A percentile compares a stretch with the other conserved stretches of the same genome.
These are phyloP conservation scores for Euphorbia peplus DNA, from an alignment of 345 rosid species.

Conservation along the genomic window DNA sequence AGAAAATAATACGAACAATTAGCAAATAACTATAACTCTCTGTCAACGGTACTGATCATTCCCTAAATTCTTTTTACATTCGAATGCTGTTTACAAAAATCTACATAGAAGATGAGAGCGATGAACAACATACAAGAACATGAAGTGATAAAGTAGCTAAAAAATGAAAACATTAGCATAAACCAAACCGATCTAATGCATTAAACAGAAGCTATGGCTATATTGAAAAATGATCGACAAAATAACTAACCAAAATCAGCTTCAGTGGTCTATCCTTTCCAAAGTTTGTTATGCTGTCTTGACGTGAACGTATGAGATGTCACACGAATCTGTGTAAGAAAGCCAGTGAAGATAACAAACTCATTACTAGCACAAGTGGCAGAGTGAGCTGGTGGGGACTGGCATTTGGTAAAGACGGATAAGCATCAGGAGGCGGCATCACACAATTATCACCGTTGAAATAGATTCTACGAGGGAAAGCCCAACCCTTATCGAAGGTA, in stretches of 20 bases:
- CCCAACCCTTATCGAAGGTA: slow-evolving; percentile 88
- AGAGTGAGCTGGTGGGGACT: slow-evolving; percentile 31
- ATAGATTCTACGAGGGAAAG: slow-evolving; percentile 78
- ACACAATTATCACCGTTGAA: slow-evolving; percentile 90
- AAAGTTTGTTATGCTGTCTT: not conserved
- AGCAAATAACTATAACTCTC: slow-evolving; percentile 4
- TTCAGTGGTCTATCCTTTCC: slow-evolving; percentile 1
- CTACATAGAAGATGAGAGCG: slow-evolving; percentile 12
- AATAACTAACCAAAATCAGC: slow-evolving; percentile 6
- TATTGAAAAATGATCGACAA: slow-evolving; percentile 2
- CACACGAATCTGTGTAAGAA: slow-evolving; percentile 30
- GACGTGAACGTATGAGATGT: not conserved
- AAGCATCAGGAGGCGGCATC: slow-evolving; percentile 79
- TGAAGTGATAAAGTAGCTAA: not conserved
- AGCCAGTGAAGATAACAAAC: slow-evolving; percentile 37
- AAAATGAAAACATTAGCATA: slow-evolving; percentile 3
- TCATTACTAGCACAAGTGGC: slow-evolving; percentile 22
- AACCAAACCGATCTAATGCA: not conserved
- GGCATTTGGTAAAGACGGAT: slow-evolving; percentile 82
- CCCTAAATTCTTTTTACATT: slow-evolving; percentile 7
- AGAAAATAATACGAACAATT: not conserved
- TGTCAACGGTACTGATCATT: slow-evolving; percentile 6
- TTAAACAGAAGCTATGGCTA: not conserved
- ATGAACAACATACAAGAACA: slow-evolving; percentile 9
- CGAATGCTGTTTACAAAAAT: not conserved